A percentile compares a stretch with the other conserved stretches of the same genome.
Evolutionary conservation across 345 rosid genomes (phyloP).

Genomic region (Eutrema heterophyllum): DNA sequence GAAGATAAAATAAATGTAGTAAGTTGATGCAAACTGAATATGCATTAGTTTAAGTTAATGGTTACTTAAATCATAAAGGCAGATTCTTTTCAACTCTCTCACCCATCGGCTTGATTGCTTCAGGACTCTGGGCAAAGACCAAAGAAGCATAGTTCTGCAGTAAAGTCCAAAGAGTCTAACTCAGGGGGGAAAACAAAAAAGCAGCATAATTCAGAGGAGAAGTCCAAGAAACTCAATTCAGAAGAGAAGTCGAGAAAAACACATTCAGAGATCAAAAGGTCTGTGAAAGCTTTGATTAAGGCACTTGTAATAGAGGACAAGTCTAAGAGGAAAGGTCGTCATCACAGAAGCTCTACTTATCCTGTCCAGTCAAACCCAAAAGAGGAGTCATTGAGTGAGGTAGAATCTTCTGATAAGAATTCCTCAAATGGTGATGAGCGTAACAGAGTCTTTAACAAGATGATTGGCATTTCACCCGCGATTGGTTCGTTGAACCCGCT

Average conservation of each 20-base stretch:
- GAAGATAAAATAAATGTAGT: conserved; percentile 20
- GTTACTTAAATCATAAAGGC: neutral
- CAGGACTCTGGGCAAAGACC: conserved; percentile 19
- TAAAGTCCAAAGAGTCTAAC: conserved; percentile 17
- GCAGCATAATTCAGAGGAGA: conserved; percentile 17
- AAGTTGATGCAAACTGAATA: conserved; percentile 4
- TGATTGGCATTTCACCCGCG: conserved; percentile 18
- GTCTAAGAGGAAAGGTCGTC: conserved; percentile 46
- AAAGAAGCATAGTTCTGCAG: conserved; percentile 20
- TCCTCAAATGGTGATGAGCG: conserved; percentile 16
- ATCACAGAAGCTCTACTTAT: conserved; percentile 45
- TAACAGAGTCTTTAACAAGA: conserved; percentile 10
- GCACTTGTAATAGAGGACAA: conserved; percentile 55
- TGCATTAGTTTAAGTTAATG: neutral
- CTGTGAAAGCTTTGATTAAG: conserved; percentile 55
- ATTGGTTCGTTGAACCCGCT: conserved; percentile 26
- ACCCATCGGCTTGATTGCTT: neutral
- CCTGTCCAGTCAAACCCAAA: conserved; percentile 34
- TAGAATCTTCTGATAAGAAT: conserved; percentile 24
- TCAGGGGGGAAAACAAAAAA: conserved; percentile 21
- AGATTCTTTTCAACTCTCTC: neutral
- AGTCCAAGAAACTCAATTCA: conserved; percentile 33
- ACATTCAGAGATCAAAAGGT: conserved; percentile 37
- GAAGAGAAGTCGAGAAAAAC: conserved; percentile 32
- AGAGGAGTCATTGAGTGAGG: conserved; percentile 22